phyloP scores from a whole-genome alignment of 192 early-diverging fungal species.

The Backusella psychrophila region DNA sequence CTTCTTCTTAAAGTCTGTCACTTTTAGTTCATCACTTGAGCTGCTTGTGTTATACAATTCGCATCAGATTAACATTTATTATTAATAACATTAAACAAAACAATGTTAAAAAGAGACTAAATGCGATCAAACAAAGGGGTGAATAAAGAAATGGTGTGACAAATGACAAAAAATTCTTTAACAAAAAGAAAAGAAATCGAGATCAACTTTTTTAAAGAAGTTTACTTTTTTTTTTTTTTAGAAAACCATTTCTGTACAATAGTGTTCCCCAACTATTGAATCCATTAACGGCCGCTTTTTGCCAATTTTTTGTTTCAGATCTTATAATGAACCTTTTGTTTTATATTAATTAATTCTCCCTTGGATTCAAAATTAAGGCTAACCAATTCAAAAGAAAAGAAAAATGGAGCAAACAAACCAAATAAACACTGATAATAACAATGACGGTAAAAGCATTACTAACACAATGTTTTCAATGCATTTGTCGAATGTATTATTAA shows the following conservation, averaged over 20 bases:
- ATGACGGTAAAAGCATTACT: neutral
- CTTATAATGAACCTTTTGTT: neutral
- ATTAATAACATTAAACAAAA: neutral
- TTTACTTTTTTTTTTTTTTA: neutral
- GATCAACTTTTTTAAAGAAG: neutral
- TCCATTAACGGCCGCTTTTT: neutral
- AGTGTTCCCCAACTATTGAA: neutral
- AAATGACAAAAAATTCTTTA: neutral
- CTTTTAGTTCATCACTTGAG: neutral
- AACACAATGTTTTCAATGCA: neutral
- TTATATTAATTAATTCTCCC: neutral
- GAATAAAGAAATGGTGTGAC: neutral
- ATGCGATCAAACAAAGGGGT: neutral
- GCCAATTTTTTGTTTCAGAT: neutral
- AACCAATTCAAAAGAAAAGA: neutral
- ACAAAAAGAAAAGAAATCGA: neutral
- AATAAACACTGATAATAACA: neutral
- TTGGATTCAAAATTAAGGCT: neutral
- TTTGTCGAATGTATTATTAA: neutral
- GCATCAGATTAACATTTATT: neutral
- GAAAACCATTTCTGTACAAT: neutral
- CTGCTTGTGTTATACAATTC: neutral
- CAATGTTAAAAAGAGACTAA: neutral
- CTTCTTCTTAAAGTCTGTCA: too few relatives aligned
- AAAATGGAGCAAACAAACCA: neutral